Evolutionary conservation across 1,284 basidiomycete genomes (phyloP).

Genomic region (Sphaerobolus stellatus): DNA sequence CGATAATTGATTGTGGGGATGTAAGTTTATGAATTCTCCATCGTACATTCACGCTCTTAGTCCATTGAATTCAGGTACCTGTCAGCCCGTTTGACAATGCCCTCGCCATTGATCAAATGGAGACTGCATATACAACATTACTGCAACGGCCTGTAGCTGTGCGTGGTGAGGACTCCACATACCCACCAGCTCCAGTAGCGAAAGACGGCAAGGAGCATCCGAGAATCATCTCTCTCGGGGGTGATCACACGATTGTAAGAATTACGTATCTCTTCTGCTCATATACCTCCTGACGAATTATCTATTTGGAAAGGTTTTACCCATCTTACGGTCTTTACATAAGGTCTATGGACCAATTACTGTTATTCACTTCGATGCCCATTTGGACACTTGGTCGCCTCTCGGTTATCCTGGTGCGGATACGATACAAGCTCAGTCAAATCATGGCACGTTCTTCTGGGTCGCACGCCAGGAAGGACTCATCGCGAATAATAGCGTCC

Average conservation of each 20-base stretch:
- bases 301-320: constrained; percentile 30
- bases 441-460: constrained; percentile 78
- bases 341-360: constrained; percentile 74
- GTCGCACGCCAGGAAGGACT: constrained; percentile 71
- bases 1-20: constrained; percentile 80
- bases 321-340: constrained; percentile 70
- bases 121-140: constrained; percentile 72
- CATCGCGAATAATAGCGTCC: constrained; percentile 68
- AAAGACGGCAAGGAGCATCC: constrained; percentile 61
- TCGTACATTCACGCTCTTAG: not conserved
- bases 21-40: constrained; percentile 35
- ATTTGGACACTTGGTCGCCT: constrained; percentile 63
- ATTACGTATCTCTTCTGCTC: not conserved
- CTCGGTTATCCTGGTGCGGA: constrained; percentile 48
- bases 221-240: constrained; percentile 70
- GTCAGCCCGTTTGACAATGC: constrained; percentile 71
- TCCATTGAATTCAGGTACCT: constrained; percentile 52
- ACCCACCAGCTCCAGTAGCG: constrained; percentile 36
- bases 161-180: constrained; percentile 25
- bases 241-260: constrained; percentile 77
- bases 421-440: constrained; percentile 59
- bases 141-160: constrained; percentile 52
- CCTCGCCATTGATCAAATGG: constrained; percentile 75
- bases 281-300: not conserved
- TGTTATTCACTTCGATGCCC: constrained; percentile 81